Percentiles rank a stretch among this genome's conserved stretches.
Conservation (phyloP, 1,284 basidiomycete genomes). For the Leccinum huronense region DNA sequence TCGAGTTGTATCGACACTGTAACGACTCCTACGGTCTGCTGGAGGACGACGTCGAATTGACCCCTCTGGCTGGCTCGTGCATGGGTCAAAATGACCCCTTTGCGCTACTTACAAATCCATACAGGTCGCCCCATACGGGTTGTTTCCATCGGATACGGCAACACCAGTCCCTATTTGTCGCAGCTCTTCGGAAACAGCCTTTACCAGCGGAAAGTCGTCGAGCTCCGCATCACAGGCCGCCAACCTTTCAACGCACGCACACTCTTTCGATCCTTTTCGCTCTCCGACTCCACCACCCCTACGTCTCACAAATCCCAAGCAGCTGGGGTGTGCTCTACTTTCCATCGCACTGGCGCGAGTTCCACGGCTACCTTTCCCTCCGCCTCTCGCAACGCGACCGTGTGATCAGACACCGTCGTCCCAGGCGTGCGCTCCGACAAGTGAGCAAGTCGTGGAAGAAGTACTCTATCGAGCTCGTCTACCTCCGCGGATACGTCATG, state of each 20-base stretch:
- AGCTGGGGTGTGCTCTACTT: slow-evolving; percentile 91
- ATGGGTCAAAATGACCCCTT: slow-evolving; percentile 73
- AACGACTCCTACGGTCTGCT: slow-evolving; percentile 75
- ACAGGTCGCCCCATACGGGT: slow-evolving; percentile 7
- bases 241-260: slow-evolving; percentile 62
- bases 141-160: slow-evolving; percentile 52
- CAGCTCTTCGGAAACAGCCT: slow-evolving; percentile 75
- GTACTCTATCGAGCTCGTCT: slow-evolving; percentile 81
- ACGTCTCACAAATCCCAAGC: slow-evolving; percentile 81
- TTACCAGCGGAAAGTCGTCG: slow-evolving; percentile 79
- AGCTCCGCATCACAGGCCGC: slow-evolving; percentile 68
- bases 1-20: slow-evolving; percentile 78
- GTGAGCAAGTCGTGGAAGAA: slow-evolving; percentile 82
- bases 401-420: slow-evolving; percentile 53
- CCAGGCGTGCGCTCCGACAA: slow-evolving; percentile 73
- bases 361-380: slow-evolving; percentile 68
- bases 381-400: slow-evolving; percentile 56
- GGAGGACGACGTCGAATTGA: slow-evolving; percentile 83
- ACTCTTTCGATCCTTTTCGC: slow-evolving; percentile 48
- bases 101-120: slow-evolving; percentile 52
- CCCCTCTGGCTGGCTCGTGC: slow-evolving; percentile 73
- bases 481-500: slow-evolving; percentile 79
- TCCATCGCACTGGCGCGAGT: slow-evolving; percentile 81
- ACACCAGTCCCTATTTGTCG: slow-evolving; percentile 37
- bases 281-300: slow-evolving; percentile 54